These are phyloP conservation scores for Pholiota molesta DNA, from an alignment of 768 basidiomycete species.

Conservation along the genomic window DNA sequence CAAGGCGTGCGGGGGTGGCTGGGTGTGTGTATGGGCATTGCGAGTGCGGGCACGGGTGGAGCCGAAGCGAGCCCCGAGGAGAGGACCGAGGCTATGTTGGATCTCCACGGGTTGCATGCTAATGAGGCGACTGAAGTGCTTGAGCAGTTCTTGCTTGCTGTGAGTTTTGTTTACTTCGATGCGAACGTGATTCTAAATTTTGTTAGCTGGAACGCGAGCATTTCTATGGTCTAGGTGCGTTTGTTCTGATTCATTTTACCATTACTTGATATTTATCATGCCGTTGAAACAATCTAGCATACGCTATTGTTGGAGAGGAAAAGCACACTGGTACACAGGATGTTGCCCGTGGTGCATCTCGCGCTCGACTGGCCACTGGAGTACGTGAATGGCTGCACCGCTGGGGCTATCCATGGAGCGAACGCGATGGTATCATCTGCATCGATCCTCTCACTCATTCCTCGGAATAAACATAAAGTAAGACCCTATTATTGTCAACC, in stretches of 20 bases:
- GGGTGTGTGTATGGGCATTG: constrained; percentile 89
- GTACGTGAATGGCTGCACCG: constrained; percentile 91
- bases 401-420: constrained; percentile 97
- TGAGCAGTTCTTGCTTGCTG: constrained; percentile 85
- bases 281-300: constrained; percentile 55
- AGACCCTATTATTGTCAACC: not conserved
- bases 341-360: constrained; percentile 75
- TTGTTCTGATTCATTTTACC: constrained; percentile 1
- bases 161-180: constrained; percentile 44
- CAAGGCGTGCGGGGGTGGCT: constrained; percentile 74
- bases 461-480: constrained; percentile 35
- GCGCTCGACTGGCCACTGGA: constrained; percentile 80
- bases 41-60: constrained; percentile 52
- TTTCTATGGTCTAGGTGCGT: constrained; percentile 82
- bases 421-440: constrained; percentile 88
- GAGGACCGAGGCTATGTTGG: constrained; percentile 84
- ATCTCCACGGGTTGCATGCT: constrained; percentile 92
- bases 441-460: constrained; percentile 84
- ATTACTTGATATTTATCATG: constrained; percentile 4
- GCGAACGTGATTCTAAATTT: not conserved
- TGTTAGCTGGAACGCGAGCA: constrained; percentile 82
- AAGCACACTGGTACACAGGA: constrained; percentile 96
- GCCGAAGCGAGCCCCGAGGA: constrained; percentile 77
- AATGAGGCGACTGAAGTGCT: constrained; percentile 91
- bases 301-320: constrained; percentile 91